Conservation (phyloP, 768 basidiomycete genomes). For the Kwoniella europaea region DNA sequence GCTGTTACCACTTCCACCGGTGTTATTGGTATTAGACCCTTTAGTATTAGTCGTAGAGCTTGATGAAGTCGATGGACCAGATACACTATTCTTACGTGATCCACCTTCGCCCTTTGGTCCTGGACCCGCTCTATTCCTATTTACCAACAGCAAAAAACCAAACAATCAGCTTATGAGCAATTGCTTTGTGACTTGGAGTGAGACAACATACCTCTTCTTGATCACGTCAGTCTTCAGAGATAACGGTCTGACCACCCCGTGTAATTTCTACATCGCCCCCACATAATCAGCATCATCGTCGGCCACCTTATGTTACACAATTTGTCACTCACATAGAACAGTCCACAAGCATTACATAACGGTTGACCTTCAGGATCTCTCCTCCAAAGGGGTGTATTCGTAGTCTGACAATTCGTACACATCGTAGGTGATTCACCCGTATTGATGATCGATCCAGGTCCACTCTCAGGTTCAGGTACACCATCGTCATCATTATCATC, state of each 20-base stretch:
- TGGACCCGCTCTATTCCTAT: constrained; percentile 23
- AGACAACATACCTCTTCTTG: constrained; percentile 69
- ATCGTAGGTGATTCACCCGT: constrained; percentile 68
- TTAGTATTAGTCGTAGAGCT: background rate
- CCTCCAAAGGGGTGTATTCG: constrained; percentile 73
- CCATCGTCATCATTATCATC: background rate
- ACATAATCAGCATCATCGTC: background rate
- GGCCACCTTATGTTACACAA: background rate
- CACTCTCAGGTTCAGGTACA: constrained; percentile 13
- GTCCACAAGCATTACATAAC: constrained; percentile 76
- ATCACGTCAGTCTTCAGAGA: constrained; percentile 97
- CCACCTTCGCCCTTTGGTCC: constrained; percentile 24
- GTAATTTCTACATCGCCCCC: constrained; percentile 72
- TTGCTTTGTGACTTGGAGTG: background rate
- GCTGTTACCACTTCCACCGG: background rate
- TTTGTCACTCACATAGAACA: constrained; percentile 77
- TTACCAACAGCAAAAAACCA: background rate
- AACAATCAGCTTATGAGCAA: background rate
- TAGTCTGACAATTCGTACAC: constrained; percentile 94
- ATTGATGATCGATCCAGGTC: constrained; percentile 31
- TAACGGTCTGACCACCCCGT: constrained; percentile 90
- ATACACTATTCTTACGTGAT: constrained; percentile 18
- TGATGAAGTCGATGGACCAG: background rate
- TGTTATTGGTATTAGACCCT: background rate
- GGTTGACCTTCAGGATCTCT: constrained; percentile 61